Conservation (phyloP, 441 rosid species). For the Raphanus hybrid region DNA sequence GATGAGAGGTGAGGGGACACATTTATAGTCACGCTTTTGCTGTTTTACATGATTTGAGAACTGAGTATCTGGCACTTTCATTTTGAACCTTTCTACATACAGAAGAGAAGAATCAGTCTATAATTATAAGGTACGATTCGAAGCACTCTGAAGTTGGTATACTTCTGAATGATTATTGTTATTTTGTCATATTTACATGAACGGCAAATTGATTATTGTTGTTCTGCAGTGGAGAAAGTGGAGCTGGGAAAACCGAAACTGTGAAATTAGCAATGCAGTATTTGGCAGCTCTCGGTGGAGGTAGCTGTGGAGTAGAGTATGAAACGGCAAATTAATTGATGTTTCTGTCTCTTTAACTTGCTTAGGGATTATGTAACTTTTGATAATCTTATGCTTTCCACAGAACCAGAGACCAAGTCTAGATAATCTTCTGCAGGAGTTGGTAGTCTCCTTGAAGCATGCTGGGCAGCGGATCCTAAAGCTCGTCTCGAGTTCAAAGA, state of each 20-base stretch:
- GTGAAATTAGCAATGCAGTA: conserved; percentile 59
- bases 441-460: conserved; percentile 54
- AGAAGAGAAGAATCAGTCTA: conserved; percentile 46
- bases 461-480: conserved; percentile 72
- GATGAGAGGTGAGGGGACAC: conserved; percentile 74
- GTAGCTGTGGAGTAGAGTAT: conserved; percentile 70
- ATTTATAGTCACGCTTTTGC: not conserved
- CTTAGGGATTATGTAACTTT: too few species aligned
- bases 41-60: conserved; percentile 17
- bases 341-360: too few species aligned
- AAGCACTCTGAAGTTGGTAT: conserved; percentile 5
- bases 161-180: conserved; percentile 23
- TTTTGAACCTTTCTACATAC: conserved; percentile 35
- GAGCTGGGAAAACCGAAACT: conserved; percentile 98
- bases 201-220: conserved; percentile 14
- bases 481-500: conserved; percentile 65
- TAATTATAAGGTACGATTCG: conserved; percentile 38
- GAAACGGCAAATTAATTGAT: conserved; percentile 31
- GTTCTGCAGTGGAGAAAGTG: conserved; percentile 92
- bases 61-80: conserved; percentile 24
- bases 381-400: not conserved
- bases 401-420: conserved; percentile 76
- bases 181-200: not conserved
- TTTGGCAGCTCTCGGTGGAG: conserved; percentile 89
- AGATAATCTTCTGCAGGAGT: conserved; percentile 57